A percentile compares a stretch with the other conserved stretches of the same genome.
phyloP scores from a whole-genome alignment of 2,329 filamentous ascomycete genomes.

The Ophiostoma populinum region DNA sequence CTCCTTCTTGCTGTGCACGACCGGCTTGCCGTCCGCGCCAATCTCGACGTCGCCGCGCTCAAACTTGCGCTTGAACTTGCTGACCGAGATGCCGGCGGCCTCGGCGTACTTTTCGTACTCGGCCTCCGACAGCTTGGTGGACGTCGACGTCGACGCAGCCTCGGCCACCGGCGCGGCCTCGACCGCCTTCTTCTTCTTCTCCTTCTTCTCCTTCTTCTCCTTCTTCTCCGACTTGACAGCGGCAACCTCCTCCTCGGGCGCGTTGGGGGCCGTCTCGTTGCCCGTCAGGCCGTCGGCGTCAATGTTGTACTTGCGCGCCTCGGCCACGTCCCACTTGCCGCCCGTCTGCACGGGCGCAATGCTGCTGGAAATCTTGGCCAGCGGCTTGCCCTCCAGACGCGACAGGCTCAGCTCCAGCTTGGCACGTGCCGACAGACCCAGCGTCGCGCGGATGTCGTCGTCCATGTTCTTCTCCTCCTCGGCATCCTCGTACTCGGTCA shows the following conservation, averaged over 20 bases:
- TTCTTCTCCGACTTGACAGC: slow-evolving; percentile 24
- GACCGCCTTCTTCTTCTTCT: slow-evolving; percentile 7
- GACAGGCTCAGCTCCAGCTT: slow-evolving; percentile 63
- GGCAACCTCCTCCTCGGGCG: slow-evolving; percentile 16
- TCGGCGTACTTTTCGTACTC: slow-evolving; percentile 44
- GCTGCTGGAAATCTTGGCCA: slow-evolving; percentile 32
- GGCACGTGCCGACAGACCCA: slow-evolving; percentile 56
- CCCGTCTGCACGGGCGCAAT: slow-evolving; percentile 25
- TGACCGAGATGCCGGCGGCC: slow-evolving; percentile 50
- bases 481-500: slow-evolving; percentile 60
- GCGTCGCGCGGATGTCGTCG: slow-evolving; percentile 73
- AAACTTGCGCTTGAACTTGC: slow-evolving; percentile 64
- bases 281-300: slow-evolving; percentile 74
- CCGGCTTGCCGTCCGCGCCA: slow-evolving; percentile 44
- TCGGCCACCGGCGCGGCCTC: slow-evolving; percentile 6
- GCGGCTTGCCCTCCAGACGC: slow-evolving; percentile 75
- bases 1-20: slow-evolving; percentile 37
- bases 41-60: slow-evolving; percentile 59
- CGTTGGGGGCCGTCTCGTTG: slow-evolving; percentile 42
- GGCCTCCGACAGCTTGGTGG: slow-evolving; percentile 31
- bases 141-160: slow-evolving; percentile 5
- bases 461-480: slow-evolving; percentile 59
- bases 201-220: slow-evolving; percentile 12
- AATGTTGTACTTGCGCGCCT: slow-evolving; percentile 83
- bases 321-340: slow-evolving; percentile 80